phyloP scores from a whole-genome alignment of 2,329 filamentous ascomycete genomes.

The Scopulariopsis brevicaulis region DNA sequence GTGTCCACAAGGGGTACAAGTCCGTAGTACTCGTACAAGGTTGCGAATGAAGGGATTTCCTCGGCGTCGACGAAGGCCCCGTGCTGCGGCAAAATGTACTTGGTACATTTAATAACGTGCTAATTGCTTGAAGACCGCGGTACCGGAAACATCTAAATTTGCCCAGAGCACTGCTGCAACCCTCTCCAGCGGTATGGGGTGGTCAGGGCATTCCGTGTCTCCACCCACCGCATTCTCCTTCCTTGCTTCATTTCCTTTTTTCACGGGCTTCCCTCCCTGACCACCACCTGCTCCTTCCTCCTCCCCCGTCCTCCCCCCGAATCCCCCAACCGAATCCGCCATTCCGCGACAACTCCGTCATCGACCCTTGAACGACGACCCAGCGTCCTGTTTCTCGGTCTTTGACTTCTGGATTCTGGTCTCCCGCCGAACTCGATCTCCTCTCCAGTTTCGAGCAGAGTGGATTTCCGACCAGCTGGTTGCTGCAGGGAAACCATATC shows the following conservation, averaged over 20 bases:
- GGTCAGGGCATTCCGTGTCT: background rate
- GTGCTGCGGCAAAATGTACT: background rate
- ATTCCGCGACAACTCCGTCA: conserved; percentile 4
- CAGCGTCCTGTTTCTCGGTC: conserved; percentile 2
- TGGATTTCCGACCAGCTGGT: background rate
- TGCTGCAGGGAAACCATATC: background rate
- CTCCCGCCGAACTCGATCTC: background rate
- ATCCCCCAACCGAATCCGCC: conserved; percentile 5
- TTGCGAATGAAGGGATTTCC: background rate
- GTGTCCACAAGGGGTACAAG: background rate
- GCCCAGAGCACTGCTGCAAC: background rate
- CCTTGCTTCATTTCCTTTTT: conserved; percentile 4
- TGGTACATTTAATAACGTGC: background rate
- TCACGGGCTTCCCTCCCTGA: conserved; percentile 23
- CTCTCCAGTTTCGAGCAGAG: background rate
- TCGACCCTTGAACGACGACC: conserved; percentile 2
- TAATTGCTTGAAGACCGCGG: background rate
- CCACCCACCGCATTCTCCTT: background rate
- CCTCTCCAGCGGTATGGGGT: background rate
- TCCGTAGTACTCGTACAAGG: background rate
- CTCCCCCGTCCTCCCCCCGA: background rate
- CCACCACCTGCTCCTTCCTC: conserved; percentile 11
- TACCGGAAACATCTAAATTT: background rate
- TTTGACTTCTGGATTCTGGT: conserved; percentile 6
- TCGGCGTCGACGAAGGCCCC: background rate